phyloP scores from a whole-genome alignment of 2,329 filamentous ascomycete genomes.

The Gnomoniopsis sp. region DNA sequence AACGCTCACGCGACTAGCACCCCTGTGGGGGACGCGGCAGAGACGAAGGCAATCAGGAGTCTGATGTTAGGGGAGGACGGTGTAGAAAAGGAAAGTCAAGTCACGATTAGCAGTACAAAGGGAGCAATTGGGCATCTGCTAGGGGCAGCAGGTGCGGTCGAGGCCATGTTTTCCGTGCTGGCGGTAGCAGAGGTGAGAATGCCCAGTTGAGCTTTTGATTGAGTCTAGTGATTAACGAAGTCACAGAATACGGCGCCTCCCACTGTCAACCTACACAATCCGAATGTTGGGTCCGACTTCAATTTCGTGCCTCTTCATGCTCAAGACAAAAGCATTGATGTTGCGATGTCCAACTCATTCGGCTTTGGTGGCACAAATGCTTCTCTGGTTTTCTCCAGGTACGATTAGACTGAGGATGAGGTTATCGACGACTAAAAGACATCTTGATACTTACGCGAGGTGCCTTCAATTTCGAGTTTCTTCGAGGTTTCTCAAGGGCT shows the following conservation, averaged over 20 bases:
- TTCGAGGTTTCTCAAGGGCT: too few species aligned
- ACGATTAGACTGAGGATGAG: background rate
- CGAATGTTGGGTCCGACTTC: constrained; percentile 67
- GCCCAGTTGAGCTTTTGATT: background rate
- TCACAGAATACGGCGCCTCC: constrained; percentile 73
- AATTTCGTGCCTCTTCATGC: constrained; percentile 77
- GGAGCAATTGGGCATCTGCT: constrained; percentile 88
- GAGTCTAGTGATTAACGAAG: background rate
- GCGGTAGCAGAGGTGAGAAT: constrained; percentile 70
- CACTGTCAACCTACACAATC: constrained; percentile 74
- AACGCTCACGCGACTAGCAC: constrained; percentile 96
- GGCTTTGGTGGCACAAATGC: constrained; percentile 98
- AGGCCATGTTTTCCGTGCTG: constrained; percentile 81
- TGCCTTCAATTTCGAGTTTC: background rate
- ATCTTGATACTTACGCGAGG: background rate
- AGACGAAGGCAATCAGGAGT: constrained; percentile 76
- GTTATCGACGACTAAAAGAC: background rate
- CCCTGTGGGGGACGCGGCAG: constrained; percentile 77
- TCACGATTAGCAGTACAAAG: constrained; percentile 92
- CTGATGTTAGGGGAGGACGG: constrained; percentile 75
- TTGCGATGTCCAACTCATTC: constrained; percentile 91
- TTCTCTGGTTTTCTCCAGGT: constrained; percentile 67
- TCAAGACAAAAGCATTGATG: constrained; percentile 67
- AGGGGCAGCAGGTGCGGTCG: constrained; percentile 85
- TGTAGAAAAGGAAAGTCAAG: constrained; percentile 52